Evolutionary conservation across 306 rosid species (phyloP).

Genomic region (Casuarina equisetifolia): DNA sequence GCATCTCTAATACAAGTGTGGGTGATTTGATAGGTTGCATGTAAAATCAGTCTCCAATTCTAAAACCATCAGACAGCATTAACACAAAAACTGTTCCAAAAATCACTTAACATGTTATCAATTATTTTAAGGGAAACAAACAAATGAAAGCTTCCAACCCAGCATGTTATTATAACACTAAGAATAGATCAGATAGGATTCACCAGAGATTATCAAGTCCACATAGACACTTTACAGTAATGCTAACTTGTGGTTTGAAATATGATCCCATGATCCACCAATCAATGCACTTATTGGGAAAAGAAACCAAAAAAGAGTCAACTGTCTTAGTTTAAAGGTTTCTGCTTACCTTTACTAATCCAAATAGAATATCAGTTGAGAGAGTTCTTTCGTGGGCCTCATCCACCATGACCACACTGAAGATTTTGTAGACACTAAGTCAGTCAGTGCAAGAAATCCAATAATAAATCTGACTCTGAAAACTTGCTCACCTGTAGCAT

Average conservation of each 20-base stretch:
- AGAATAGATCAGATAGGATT: conserved; percentile 1
- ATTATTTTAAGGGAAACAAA: not conserved
- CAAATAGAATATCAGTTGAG: conserved; percentile 94
- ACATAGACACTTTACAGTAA: conserved; percentile 15
- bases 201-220: conserved; percentile 7
- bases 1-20: conserved; percentile 6
- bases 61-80: conserved; percentile 1
- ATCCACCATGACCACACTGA: conserved; percentile 98
- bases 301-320: not conserved
- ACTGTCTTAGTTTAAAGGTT: conserved; percentile 7
- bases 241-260: conserved; percentile 20
- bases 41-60: conserved; percentile 23
- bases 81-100: not conserved
- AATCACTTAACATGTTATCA: not conserved
- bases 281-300: conserved; percentile 11
- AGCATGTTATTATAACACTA: not conserved
- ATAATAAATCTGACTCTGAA: conserved; percentile 14
- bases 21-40: conserved; percentile 16
- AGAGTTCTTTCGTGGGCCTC: conserved; percentile 99
- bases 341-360: conserved; percentile 77
- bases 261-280: conserved; percentile 9
- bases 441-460: conserved; percentile 20
- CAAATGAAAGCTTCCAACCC: not conserved
- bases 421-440: conserved; percentile 32
- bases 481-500: conserved; percentile 70